Evolutionary conservation across 139 green algal species (phyloP).

Genomic region (Volvox africanus): DNA sequence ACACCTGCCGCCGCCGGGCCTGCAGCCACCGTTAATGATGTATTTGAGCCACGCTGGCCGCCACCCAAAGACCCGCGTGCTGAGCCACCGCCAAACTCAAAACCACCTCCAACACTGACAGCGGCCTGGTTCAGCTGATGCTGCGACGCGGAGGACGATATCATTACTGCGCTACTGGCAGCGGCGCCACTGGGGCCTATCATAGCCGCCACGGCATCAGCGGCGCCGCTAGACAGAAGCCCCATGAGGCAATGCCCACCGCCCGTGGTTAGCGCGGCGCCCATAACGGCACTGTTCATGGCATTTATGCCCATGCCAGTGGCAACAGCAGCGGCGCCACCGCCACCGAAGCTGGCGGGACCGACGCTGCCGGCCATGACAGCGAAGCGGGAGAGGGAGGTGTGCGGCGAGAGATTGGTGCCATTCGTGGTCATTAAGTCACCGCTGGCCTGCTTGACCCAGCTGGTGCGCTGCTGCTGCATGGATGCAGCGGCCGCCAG

Average conservation of each 20-base stretch:
- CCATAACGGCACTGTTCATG: not conserved
- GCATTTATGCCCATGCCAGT: not conserved
- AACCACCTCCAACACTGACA: not conserved
- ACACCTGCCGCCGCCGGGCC: not conserved
- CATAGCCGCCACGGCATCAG: conserved; percentile 4
- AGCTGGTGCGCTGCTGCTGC: conserved; percentile 29
- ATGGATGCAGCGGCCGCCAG: not conserved
- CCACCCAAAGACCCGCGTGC: not conserved
- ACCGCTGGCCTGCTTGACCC: conserved; percentile 37
- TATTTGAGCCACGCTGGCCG: not conserved
- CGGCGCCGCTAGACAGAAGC: conserved; percentile 10
- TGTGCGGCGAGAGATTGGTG: conserved; percentile 20
- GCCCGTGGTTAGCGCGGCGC: not conserved
- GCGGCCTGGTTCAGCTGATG: conserved; percentile 6
- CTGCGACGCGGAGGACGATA: not conserved
- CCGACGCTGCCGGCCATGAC: not conserved
- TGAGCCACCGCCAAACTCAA: not conserved
- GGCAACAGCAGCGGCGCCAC: not conserved
- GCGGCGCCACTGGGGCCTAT: conserved; percentile 10
- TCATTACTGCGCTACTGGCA: not conserved
- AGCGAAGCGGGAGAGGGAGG: conserved; percentile 5
- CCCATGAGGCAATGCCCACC: not conserved
- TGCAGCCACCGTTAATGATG: not conserved
- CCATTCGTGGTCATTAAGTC: not conserved
- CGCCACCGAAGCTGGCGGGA: not conserved